A percentile compares a stretch with the other conserved stretches of the same genome.
These are phyloP conservation scores for Fusarium tuaranense DNA, from an alignment of 2,329 filamentous ascomycete genomes.

Conservation along the genomic window DNA sequence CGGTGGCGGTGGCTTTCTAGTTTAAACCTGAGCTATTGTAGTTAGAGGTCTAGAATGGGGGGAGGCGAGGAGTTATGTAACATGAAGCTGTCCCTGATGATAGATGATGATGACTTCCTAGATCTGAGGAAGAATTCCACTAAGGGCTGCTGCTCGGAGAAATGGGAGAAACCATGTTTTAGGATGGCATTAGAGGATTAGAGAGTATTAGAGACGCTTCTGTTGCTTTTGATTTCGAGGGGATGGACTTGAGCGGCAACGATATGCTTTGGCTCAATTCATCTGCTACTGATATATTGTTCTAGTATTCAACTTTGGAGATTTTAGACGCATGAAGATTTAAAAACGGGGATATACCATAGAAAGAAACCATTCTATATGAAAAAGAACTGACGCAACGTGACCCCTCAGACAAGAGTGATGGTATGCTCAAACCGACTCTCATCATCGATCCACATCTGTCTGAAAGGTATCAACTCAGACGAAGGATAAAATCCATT, in stretches of 20 bases:
- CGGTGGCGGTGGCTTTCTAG: fast-evolving
- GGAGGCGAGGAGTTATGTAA: too few species aligned
- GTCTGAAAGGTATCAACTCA: neutral
- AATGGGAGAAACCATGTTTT: neutral
- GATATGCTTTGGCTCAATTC: neutral
- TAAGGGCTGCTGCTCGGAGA: too few species aligned
- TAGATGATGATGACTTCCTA: too few species aligned
- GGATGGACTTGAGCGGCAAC: neutral
- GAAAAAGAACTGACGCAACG: neutral
- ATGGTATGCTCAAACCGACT: neutral
- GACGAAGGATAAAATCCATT: neutral
- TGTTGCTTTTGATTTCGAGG: neutral
- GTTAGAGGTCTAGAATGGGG: neutral
- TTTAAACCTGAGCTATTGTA: too few species aligned
- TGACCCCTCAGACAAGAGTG: neutral
- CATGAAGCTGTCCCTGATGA: too few species aligned
- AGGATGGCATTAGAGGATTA: neutral
- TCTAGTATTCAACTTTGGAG: neutral
- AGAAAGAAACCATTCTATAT: neutral
- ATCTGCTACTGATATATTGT: neutral
- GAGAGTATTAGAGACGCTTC: neutral
- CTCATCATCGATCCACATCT: neutral
- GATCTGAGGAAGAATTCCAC: too few species aligned
- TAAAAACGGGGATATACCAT: too few species aligned
- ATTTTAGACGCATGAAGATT: too few species aligned